Conservation (phyloP, 2,329 filamentous ascomycete genomes). For the Ophiostoma ulmi region DNA sequence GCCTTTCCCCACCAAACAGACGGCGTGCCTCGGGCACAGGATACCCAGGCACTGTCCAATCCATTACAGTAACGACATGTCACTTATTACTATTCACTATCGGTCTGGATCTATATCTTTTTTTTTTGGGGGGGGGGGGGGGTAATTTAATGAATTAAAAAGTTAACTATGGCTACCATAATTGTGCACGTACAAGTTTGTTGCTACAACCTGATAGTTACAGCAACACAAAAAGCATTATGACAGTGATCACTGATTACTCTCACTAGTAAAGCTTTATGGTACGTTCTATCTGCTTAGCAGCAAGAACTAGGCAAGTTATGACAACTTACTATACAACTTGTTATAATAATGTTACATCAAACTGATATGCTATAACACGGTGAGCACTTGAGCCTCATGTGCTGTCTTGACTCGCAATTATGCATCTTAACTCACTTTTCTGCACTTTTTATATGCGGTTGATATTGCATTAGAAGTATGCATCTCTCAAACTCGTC, state of each 20-base stretch:
- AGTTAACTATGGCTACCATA: no score
- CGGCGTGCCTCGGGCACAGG: background rate
- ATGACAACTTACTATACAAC: no score
- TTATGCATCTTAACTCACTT: background rate
- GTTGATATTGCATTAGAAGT: background rate
- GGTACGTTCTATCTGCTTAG: background rate
- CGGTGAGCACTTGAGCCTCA: background rate
- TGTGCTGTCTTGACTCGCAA: background rate
- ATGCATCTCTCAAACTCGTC: background rate
- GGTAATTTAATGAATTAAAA: background rate
- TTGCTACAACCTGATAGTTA: background rate
- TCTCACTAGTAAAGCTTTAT: background rate
- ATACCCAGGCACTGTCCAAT: background rate
- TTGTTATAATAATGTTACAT: no score
- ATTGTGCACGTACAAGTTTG: background rate
- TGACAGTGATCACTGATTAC: background rate
- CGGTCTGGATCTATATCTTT: background rate
- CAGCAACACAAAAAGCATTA: background rate
- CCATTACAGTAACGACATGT: background rate
- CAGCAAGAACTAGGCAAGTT: background rate
- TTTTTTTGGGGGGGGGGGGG: no score
- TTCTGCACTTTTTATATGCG: background rate
- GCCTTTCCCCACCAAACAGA: background rate
- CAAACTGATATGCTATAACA: no score
- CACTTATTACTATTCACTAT: background rate